phyloP scores from a whole-genome alignment of 345 rosid species.

The Noccaea caerulescens region DNA sequence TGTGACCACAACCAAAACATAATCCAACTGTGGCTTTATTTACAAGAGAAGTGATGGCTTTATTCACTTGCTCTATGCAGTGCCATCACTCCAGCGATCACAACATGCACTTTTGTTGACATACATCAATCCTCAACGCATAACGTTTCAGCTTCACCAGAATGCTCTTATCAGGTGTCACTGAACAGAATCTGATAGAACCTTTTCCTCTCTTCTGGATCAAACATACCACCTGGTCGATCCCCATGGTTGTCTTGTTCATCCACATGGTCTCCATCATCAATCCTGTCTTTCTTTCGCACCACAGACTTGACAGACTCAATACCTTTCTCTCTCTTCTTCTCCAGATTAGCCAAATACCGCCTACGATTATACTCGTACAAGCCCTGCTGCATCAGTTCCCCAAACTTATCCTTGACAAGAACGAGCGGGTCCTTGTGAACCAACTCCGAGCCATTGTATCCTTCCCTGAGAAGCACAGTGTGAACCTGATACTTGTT shows the following conservation, averaged over 20 bases:
- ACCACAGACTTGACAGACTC: slow-evolving; percentile 42
- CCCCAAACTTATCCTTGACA: slow-evolving; percentile 88
- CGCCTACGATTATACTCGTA: slow-evolving; percentile 72
- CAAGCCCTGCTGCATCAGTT: slow-evolving; percentile 87
- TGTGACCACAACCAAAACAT: background rate
- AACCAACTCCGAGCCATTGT: slow-evolving; percentile 70
- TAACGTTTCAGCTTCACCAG: slow-evolving; percentile 20
- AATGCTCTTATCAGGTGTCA: slow-evolving; percentile 48
- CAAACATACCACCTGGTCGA: slow-evolving; percentile 62
- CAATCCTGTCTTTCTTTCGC: slow-evolving; percentile 40
- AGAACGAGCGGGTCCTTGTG: slow-evolving; percentile 76
- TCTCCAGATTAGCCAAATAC: slow-evolving; percentile 62
- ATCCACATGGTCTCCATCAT: slow-evolving; percentile 40
- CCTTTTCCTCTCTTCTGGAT: slow-evolving; percentile 82
- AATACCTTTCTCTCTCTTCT: slow-evolving; percentile 62
- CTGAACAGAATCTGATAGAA: slow-evolving; percentile 81
- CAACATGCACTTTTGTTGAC: background rate
- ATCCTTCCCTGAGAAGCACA: slow-evolving; percentile 85
- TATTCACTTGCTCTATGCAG: background rate
- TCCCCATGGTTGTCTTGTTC: slow-evolving; percentile 56
- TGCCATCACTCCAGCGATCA: slow-evolving; percentile 1
- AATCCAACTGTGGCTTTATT: background rate
- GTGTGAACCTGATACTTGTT: slow-evolving; percentile 85
- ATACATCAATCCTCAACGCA: background rate
- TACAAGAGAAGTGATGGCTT: background rate